Conservation (phyloP, 1,284 basidiomycete species). For the Microbotryomycetes sp. region DNA sequence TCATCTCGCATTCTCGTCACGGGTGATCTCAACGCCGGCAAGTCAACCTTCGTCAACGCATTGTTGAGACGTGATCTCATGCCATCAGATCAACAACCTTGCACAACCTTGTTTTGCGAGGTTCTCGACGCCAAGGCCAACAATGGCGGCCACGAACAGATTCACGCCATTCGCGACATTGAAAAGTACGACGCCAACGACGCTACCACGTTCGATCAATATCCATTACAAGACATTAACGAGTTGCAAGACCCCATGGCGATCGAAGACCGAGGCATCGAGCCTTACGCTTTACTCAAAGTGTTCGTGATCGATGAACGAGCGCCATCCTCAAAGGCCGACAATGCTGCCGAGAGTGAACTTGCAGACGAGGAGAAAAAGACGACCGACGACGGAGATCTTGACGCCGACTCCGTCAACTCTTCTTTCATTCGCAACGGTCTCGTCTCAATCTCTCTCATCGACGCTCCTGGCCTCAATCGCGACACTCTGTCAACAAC, state of each 20-base stretch:
- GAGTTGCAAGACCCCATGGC: slow-evolving; percentile 55
- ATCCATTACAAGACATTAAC: slow-evolving; percentile 65
- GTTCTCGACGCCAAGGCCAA: slow-evolving; percentile 89
- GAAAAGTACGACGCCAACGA: slow-evolving; percentile 65
- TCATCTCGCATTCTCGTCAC: slow-evolving; percentile 96
- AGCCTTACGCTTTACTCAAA: slow-evolving; percentile 60
- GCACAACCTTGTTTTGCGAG: slow-evolving; percentile 95
- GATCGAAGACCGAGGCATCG: slow-evolving; percentile 33
- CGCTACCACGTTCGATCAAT: slow-evolving; percentile 67
- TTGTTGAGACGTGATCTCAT: slow-evolving; percentile 82
- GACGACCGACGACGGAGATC: not conserved
- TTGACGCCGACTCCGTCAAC: no score
- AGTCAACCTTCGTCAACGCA: slow-evolving; percentile 96
- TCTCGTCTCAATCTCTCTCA: slow-evolving; percentile 94
- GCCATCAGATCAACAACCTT: slow-evolving; percentile 97
- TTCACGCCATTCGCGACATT: slow-evolving; percentile 57
- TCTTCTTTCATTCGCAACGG: slow-evolving; percentile 91
- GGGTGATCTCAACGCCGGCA: slow-evolving; percentile 98
- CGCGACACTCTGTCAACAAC: slow-evolving; percentile 94
- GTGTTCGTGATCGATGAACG: slow-evolving; percentile 74
- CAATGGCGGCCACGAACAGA: slow-evolving; percentile 63
- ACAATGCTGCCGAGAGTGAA: not conserved
- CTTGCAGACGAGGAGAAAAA: no score
- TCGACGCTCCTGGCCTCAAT: slow-evolving; percentile 97
- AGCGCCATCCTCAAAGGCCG: slow-evolving; percentile 43